Evolutionary conservation across 257 asterid genomes (phyloP), one percentile per base, ranked within the genome.

Genomic region (Nicotiana tomentosiformis): DNA sequence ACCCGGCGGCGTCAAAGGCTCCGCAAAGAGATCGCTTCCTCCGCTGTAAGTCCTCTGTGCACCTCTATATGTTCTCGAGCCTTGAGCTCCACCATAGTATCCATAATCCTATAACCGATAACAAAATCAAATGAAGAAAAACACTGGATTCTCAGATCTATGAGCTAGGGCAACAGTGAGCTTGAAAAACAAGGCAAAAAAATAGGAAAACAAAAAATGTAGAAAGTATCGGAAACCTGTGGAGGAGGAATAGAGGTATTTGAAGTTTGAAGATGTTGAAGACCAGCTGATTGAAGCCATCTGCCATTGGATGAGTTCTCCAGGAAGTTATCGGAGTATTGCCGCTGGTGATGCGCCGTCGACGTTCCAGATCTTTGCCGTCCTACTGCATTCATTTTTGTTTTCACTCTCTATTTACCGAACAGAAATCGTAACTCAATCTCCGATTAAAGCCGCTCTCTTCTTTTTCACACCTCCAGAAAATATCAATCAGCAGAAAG

Each of bases 201-300:
- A 67, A 62, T 67, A 14, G 51, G 29, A 64, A 43, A 43, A 7
- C 2, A 43, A 17, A 81, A 78, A 77, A 53, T 58, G 77, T 79
- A 37, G 30, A 76, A 82, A 39, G 29, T 55, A 82, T 70, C 66
- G 14, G 37, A 33, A 69, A 93, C 97, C 94, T 89, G 97, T n/a
- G 86, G 86, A n/a, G 94, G 91, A 85, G 94, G 89, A 88, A 78
- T 86, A 72, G 91, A 90, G 89, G 85, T 89, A 90, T 78, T 90
- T 1, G 97, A 87, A 67, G 98, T 90, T 85, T 94, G 98, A 5
- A 93, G 90, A 85, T 94, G 97, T 83, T 96, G 98, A 82, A 94
- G 86, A 56, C 99, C 98, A 83, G 98, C 97, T 76, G 99, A 96
- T 85, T 96, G 99, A 78, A 94, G 91, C 98, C 99, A 95, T 79